Conservation (phyloP, 148 eudicot species). For the Pouteria glomerata region DNA sequence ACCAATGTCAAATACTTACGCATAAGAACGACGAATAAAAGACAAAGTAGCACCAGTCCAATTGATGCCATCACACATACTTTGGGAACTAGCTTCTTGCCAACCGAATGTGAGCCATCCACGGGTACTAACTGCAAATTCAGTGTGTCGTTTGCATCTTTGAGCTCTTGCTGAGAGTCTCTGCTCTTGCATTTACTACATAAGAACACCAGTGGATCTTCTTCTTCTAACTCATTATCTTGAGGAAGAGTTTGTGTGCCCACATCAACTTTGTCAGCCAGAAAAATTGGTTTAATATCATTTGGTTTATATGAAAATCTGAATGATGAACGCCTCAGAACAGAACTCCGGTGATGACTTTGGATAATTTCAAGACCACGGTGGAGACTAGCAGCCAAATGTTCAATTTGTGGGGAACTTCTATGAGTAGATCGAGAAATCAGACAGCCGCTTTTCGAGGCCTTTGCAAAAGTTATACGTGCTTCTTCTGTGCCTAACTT, state of each 20-base stretch:
- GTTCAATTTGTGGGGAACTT: slow-evolving; percentile 44
- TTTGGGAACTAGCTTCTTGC: slow-evolving; percentile 71
- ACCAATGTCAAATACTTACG: slow-evolving; percentile 3
- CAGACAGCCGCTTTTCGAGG: slow-evolving; percentile 33
- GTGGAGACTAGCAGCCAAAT: slow-evolving; percentile 78
- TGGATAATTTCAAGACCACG: slow-evolving; percentile 75
- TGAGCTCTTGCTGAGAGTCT: slow-evolving; percentile 28
- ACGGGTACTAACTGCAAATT: slow-evolving; percentile 69
- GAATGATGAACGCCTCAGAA: slow-evolving; percentile 64
- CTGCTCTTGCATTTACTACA: slow-evolving; percentile 65
- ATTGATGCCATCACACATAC: slow-evolving; percentile 30
- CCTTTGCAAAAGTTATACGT: slow-evolving; percentile 33
- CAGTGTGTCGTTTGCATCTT: slow-evolving; percentile 38
- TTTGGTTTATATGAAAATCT: slow-evolving; percentile 64
- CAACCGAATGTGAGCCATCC: slow-evolving; percentile 44
- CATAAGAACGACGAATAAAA: neutral
- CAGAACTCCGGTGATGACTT: slow-evolving; percentile 55
- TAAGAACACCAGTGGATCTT: slow-evolving; percentile 24
- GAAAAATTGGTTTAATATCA: slow-evolving; percentile 45
- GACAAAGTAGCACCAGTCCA: neutral
- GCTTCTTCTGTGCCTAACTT: slow-evolving; percentile 21
- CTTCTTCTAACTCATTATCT: slow-evolving; percentile 31
- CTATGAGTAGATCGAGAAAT: slow-evolving; percentile 29
- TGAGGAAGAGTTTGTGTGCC: slow-evolving; percentile 68
- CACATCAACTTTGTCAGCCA: slow-evolving; percentile 64